Evolutionary conservation across 140 eudicot species (phyloP).

Genomic region (Oenanthe javanica): DNA sequence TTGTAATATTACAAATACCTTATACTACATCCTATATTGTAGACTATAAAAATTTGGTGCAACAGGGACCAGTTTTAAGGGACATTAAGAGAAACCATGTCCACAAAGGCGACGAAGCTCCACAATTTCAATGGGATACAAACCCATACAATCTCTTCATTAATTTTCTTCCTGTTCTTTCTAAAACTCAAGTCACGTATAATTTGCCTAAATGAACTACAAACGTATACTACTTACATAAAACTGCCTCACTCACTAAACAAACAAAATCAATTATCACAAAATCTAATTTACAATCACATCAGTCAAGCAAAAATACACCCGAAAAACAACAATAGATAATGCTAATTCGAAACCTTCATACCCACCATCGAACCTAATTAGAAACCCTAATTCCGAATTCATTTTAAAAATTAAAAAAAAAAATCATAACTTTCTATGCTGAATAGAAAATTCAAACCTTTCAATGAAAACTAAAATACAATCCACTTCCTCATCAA

Average conservation of each 20-base stretch:
- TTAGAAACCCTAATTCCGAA: not conserved
- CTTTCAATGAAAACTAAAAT: not conserved
- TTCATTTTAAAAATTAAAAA: not conserved
- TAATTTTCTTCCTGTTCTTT: not conserved
- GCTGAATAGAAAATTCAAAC: too few species aligned
- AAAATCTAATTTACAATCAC: not conserved
- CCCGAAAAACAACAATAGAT: not conserved
- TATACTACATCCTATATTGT: not conserved
- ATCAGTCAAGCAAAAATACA: too few species aligned
- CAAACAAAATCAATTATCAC: not conserved
- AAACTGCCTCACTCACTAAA: not conserved
- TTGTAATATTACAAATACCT: not conserved
- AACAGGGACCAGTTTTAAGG: not conserved
- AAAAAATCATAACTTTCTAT: not conserved
- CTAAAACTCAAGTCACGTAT: not conserved
- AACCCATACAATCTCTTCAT: constrained; percentile 3
- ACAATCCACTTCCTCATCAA: not conserved
- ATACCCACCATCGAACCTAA: not conserved
- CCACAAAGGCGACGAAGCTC: not conserved
- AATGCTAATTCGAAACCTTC: not conserved
- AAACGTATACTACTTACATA: not conserved
- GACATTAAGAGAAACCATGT: not conserved
- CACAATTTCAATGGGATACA: not conserved
- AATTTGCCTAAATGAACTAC: not conserved
- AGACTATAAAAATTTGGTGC: not conserved